phyloP scores from a whole-genome alignment of 805 yeast species.

The Yarrowia sp. region DNA sequence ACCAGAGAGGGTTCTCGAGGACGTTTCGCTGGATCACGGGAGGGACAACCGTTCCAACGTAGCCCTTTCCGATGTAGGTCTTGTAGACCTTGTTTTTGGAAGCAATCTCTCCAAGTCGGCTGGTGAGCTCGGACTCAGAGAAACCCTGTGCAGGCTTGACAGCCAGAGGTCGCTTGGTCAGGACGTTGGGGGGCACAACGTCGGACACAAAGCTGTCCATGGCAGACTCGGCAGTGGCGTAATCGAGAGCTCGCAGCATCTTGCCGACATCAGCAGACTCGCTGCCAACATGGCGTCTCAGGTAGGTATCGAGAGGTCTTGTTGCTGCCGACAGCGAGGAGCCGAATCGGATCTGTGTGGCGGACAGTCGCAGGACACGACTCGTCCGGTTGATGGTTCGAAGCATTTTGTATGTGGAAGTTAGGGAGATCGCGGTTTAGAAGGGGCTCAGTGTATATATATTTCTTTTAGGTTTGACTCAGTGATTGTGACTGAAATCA shows the following conservation, averaged over 20 bases:
- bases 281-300: slow-evolving; percentile 86
- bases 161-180: slow-evolving; percentile 69
- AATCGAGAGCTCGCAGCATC: slow-evolving; percentile 74
- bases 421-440: not conserved
- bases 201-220: slow-evolving; percentile 71
- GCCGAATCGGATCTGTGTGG: slow-evolving; percentile 29
- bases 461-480: slow-evolving; percentile 35
- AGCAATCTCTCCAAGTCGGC: slow-evolving; percentile 72
- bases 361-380: slow-evolving; percentile 32
- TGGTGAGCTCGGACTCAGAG: slow-evolving; percentile 81
- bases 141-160: slow-evolving; percentile 76
- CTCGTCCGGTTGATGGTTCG: slow-evolving; percentile 26
- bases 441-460: slow-evolving; percentile 27
- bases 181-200: slow-evolving; percentile 79
- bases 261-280: slow-evolving; percentile 67
- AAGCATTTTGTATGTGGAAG: slow-evolving; percentile 21
- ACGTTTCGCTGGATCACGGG: slow-evolving; percentile 92
- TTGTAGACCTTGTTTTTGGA: slow-evolving; percentile 72
- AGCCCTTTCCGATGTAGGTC: slow-evolving; percentile 92
- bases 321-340: slow-evolving; percentile 24
- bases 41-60: slow-evolving; percentile 87
- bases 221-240: slow-evolving; percentile 53
- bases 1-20: slow-evolving; percentile 96
- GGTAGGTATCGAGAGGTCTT: slow-evolving; percentile 74
- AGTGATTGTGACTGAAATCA: slow-evolving; percentile 35